These are phyloP conservation scores for Zoysia japonica DNA, from an alignment of 176 grass and related monocot genomes.

Conservation along the genomic window DNA sequence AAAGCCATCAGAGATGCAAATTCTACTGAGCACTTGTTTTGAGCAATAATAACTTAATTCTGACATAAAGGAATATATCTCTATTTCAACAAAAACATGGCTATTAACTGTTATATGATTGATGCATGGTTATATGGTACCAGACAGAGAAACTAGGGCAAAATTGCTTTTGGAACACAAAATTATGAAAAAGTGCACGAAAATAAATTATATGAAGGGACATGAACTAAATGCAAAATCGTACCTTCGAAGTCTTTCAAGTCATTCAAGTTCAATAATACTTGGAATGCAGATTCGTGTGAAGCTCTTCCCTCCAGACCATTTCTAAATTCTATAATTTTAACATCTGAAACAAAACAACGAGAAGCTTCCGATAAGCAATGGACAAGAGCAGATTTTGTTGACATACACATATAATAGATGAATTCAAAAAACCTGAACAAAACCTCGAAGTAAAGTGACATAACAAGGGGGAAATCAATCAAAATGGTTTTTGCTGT, in stretches of 20 bases:
- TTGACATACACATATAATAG: background rate
- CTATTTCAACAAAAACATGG: background rate
- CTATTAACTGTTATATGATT: background rate
- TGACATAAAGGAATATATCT: background rate
- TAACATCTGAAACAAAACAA: slow-evolving; percentile 58
- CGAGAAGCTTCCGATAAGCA: background rate
- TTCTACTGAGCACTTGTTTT: background rate
- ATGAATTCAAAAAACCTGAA: background rate
- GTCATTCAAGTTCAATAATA: slow-evolving; percentile 46
- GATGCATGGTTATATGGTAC: slow-evolving; percentile 12
- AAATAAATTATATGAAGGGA: background rate
- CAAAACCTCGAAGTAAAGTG: background rate
- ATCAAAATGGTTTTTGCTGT: background rate
- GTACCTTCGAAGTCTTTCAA: slow-evolving; percentile 45
- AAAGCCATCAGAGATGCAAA: background rate
- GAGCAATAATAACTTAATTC: background rate
- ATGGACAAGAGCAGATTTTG: background rate
- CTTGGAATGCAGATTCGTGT: slow-evolving; percentile 46
- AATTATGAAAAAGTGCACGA: background rate
- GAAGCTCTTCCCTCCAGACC: slow-evolving; percentile 57
- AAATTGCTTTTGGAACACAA: background rate
- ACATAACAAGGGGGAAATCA: background rate
- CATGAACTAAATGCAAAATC: background rate
- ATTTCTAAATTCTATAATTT: slow-evolving; percentile 64
- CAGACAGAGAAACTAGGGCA: background rate